Percentiles rank a stretch among this genome's conserved stretches.
Conservation (phyloP, 2,329 filamentous ascomycete species). For the Stemphylium lycopersici region DNA sequence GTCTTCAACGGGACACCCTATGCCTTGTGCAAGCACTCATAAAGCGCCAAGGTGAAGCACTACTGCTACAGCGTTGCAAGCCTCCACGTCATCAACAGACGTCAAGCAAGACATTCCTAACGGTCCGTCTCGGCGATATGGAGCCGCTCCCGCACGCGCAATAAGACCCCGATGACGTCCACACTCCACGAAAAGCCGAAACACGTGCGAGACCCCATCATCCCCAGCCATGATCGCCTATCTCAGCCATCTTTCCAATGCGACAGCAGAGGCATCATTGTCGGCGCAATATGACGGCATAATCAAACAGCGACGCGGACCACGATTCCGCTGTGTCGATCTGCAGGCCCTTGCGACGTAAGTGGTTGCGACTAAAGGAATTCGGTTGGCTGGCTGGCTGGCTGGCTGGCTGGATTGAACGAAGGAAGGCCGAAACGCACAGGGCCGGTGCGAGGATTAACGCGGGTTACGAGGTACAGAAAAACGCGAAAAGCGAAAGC, state of each 20-base stretch:
- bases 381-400: background rate
- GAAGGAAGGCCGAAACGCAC: too few species aligned
- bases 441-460: too few species aligned
- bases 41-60: background rate
- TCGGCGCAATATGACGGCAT: slow-evolving; percentile 6
- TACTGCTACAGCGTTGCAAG: slow-evolving; percentile 1
- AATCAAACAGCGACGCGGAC: background rate
- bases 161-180: slow-evolving; percentile 5
- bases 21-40: too few species aligned
- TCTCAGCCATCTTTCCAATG: background rate
- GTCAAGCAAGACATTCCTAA: background rate
- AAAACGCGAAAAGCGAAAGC: too few species aligned
- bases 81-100: slow-evolving; percentile 2
- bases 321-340: background rate
- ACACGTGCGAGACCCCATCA: slow-evolving; percentile 7
- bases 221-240: slow-evolving; percentile 2
- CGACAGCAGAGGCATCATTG: background rate
- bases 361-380: background rate
- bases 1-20: too few species aligned
- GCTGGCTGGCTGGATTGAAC: background rate
- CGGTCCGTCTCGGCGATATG: slow-evolving; percentile 11
- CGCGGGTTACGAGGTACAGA: too few species aligned
- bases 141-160: slow-evolving; percentile 8
- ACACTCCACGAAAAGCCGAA: slow-evolving; percentile 2
- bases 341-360: background rate